Base-by-base conservation (phyloP, 2,329 filamentous ascomycete species). In the Penicillium polonicum region DNA sequence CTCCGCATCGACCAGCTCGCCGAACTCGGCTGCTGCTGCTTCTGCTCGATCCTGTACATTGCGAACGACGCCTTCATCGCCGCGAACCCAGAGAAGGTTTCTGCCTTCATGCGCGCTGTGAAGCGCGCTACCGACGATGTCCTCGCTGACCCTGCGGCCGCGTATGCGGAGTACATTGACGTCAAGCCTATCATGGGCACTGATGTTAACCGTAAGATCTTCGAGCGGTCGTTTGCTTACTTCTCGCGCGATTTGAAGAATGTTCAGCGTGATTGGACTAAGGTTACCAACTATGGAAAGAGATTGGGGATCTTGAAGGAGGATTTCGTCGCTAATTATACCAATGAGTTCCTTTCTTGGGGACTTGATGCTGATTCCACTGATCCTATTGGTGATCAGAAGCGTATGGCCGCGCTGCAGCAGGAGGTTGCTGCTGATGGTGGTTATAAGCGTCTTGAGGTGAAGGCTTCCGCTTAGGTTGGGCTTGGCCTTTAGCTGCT, bases 1-100 rank as follows among this genome's bases (percentile, higher is more conserved):
- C 83, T 92, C 19, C 86, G 89, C 67, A 92, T 92, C 69, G 89
- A 92, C 71, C 84, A 91, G 77, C 86, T 92, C 29, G 89, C 89
- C 35, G 87, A 91, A 73, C 80, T 91, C 3, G 89, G 89, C 49
- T 92, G 89, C 79, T 92, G 89, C 83, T 92, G 89, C 81, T 92
- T 92, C 83, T 92, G 89, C 76, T 86, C 85, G 29, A 89, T 92
- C 72, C 80, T 92, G 41, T 91, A 92, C 80, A 92, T 92, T 62
- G 88, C 86, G 67, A 91, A 92, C 74, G 88, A 91, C 67, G 69
- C 69, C 9, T 92, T 92, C 76, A 74, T 91, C 44, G 71, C 78
- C n/a, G 77, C 83, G 59, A 84, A 90, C 75, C 85, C 85, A 0
- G 86, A 85, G 1, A 86, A 87, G 70, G 85, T 89, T 3, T 75